Conservation (phyloP, 257 asterid species). For the Solanum chmielewskii region DNA sequence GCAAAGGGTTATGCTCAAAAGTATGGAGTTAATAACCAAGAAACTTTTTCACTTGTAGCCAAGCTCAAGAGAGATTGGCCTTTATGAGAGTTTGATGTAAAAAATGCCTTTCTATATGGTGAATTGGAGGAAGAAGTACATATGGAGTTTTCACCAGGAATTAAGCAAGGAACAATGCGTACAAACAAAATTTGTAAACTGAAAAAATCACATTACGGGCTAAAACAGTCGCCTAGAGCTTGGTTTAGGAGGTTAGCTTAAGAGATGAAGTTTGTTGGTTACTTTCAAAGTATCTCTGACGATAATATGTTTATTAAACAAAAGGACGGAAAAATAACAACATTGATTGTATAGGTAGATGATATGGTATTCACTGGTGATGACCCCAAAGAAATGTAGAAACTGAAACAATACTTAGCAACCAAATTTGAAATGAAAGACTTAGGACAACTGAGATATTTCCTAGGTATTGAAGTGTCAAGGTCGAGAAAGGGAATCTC, state of each 20-base stretch:
- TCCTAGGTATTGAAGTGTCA: not conserved
- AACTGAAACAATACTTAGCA: not conserved
- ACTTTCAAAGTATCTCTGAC: not conserved
- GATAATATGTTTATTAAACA: no score
- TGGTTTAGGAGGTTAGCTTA: not conserved
- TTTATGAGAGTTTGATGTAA: no score
- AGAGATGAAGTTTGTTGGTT: not conserved
- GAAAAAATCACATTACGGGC: not conserved
- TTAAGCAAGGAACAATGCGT: not conserved
- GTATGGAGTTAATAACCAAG: no score
- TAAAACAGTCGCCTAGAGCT: not conserved
- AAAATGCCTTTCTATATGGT: no score
- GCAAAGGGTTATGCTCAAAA: no score
- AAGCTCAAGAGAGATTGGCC: no score
- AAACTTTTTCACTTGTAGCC: no score
- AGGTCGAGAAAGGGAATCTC: not conserved
- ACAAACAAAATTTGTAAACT: not conserved
- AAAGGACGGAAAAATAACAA: not conserved
- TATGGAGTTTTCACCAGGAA: not conserved
- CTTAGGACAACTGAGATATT: not conserved
- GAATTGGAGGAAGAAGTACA: no score
- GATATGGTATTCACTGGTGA: not conserved
- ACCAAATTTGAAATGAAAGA: not conserved
- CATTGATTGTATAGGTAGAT: not conserved
- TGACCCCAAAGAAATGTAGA: not conserved